Conservation (phyloP, 345 rosid genomes). For the Leavenworthia alabamica region DNA sequence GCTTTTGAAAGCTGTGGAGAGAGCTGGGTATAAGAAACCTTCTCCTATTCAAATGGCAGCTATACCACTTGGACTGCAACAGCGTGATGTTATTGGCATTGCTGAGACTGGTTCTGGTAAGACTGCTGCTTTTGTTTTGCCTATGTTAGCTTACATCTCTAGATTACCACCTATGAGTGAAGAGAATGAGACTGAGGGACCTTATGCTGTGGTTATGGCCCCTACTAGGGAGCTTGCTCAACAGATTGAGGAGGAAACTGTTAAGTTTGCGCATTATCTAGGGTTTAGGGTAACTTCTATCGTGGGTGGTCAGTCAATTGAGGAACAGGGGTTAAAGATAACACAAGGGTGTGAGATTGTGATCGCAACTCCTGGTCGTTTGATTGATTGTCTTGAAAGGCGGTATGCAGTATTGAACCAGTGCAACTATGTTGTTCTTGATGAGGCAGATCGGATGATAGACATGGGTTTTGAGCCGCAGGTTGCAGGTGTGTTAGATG, state of each 20-base stretch:
- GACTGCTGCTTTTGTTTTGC: slow-evolving; percentile 87
- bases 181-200: slow-evolving; percentile 79
- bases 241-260: slow-evolving; percentile 86
- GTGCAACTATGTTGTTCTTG: slow-evolving; percentile 90
- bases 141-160: slow-evolving; percentile 84
- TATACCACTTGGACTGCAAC: slow-evolving; percentile 75
- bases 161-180: slow-evolving; percentile 70
- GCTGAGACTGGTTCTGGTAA: slow-evolving; percentile 92
- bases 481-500: slow-evolving; percentile 74
- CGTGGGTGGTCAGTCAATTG: slow-evolving; percentile 70
- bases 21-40: slow-evolving; percentile 74
- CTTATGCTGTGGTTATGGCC: slow-evolving; percentile 81
- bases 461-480: slow-evolving; percentile 96
- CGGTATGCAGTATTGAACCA: slow-evolving; percentile 80
- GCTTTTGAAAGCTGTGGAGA: slow-evolving; percentile 71
- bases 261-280: slow-evolving; percentile 65
- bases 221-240: slow-evolving; percentile 88
- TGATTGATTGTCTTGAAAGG: slow-evolving; percentile 81
- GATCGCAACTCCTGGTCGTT: slow-evolving; percentile 82
- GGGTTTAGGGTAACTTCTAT: slow-evolving; percentile 70
- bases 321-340: slow-evolving; percentile 78
- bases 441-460: slow-evolving; percentile 95
- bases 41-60: slow-evolving; percentile 93
- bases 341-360: slow-evolving; percentile 93
- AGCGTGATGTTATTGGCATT: slow-evolving; percentile 83